These are phyloP conservation scores for Trypanosoma platydactyli DNA, from an alignment of 208 protist genomes.

Conservation along the genomic window DNA sequence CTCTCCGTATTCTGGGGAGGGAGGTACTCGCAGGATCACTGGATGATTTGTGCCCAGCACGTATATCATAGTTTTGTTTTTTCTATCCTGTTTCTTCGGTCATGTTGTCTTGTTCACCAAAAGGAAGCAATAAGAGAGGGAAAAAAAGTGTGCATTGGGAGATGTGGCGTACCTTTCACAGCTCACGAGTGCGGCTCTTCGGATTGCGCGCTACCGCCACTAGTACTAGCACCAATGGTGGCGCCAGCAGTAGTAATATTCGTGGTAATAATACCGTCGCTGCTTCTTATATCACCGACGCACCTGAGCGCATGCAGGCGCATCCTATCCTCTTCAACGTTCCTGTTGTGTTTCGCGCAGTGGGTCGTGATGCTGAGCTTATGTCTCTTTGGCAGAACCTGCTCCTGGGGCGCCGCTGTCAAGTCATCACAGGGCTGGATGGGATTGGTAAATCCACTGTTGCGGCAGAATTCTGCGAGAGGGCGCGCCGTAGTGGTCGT, in stretches of 20 bases:
- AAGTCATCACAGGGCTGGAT: constrained; percentile 72
- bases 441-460: constrained; percentile 87
- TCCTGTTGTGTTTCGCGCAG: constrained; percentile 46
- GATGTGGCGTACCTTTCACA: constrained; percentile 13
- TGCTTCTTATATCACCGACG: constrained; percentile 4
- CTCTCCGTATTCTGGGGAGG: too few relatives aligned
- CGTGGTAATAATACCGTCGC: not conserved
- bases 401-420: constrained; percentile 60
- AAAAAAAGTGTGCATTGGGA: too few relatives aligned
- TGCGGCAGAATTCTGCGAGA: constrained; percentile 82
- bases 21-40: not conserved
- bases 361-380: constrained; percentile 71
- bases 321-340: constrained; percentile 78
- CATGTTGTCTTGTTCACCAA: too few relatives aligned
- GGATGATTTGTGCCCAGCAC: not conserved
- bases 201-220: not conserved
- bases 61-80: not conserved
- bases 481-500: constrained; percentile 57
- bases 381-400: constrained; percentile 82
- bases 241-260: too few relatives aligned
- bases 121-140: too few relatives aligned
- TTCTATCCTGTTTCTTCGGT: not conserved
- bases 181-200: not conserved
- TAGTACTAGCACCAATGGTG: too few relatives aligned
- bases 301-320: constrained; percentile 16